A percentile compares a stretch with the other conserved stretches of the same genome.
Conservation (phyloP, 2,329 filamentous ascomycete species). For the Colletotrichum eremochloae region DNA sequence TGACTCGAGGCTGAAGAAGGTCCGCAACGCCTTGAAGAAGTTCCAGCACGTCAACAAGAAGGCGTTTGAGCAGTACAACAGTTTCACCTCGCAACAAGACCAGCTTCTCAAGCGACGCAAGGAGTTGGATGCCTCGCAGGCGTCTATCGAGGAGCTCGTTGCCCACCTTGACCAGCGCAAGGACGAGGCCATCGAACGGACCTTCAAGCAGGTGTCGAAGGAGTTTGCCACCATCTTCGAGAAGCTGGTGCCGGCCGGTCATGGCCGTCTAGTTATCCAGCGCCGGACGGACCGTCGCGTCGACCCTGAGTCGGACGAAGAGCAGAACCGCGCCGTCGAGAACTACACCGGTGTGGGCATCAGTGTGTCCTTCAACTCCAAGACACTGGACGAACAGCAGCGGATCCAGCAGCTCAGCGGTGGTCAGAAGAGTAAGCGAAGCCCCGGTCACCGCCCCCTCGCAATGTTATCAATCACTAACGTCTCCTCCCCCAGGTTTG, state of each 20-base stretch:
- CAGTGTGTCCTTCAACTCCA: constrained; percentile 98
- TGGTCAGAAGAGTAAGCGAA: constrained; percentile 90
- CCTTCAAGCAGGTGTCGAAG: constrained; percentile 96
- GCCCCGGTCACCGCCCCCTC: neutral
- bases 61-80: constrained; percentile 98
- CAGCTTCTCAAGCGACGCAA: constrained; percentile 85
- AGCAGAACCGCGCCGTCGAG: constrained; percentile 80
- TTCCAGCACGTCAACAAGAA: constrained; percentile 99
- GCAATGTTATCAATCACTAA: constrained; percentile 39
- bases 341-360: constrained; percentile 98
- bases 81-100: constrained; percentile 93
- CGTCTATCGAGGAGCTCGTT: constrained; percentile 92
- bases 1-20: constrained; percentile 82
- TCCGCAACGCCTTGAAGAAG: constrained; percentile 93
- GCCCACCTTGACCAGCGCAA: constrained; percentile 94
- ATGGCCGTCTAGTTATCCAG: constrained; percentile 92
- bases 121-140: constrained; percentile 88
- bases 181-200: constrained; percentile 97
- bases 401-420: constrained; percentile 97
- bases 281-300: constrained; percentile 81
- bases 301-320: constrained; percentile 72
- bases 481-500: constrained; percentile 69
- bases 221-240: constrained; percentile 96
- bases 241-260: constrained; percentile 92
- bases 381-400: constrained; percentile 94